Base-by-base conservation (phyloP, 371 early-diverging fungal species). In the Catenaria anguillulae region DNA sequence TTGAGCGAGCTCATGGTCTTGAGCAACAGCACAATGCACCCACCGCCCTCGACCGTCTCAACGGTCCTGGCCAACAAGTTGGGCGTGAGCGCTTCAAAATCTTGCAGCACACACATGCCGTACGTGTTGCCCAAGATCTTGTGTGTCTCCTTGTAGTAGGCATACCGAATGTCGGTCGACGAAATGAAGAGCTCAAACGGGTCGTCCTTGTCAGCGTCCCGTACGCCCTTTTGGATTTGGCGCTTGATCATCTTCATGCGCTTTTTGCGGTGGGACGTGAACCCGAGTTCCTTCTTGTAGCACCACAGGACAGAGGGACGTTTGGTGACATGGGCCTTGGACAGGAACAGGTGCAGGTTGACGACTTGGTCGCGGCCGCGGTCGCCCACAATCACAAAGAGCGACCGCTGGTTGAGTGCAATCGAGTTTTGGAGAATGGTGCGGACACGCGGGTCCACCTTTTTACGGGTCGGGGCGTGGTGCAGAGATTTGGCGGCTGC, bases 41-140 rank as follows among this genome's bases (percentile, higher is more conserved):
- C 99, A 56, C 99, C 99, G 46, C 99, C 99, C 74, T 94, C 92
- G 3, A 99, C 97, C 4, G 99, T 98, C 75, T 99, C 99, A 58
- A 99, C 86, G 1, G 98, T 93, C 56, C 93, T 83, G 33, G 98
- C 98, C 43, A 99, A 76, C 36, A 97, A 73, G 73, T 99, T 99
- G 60, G 99, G 99, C 24, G 98, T 98, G 63, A 98, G 77, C 17
- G 96, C 93, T 70, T 97, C 97, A 73, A 99, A 99, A 77, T 99
- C 99, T 72, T 98, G 97, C 42, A 99, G 76, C 50, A 99, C 86
- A 65, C 94, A 93, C 93, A 99, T 93, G 46, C 98, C 99, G 67
- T 85, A 98, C 29, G 99, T 99, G 70, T 93, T 90, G 73, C 99
- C 99, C 61, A 99, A 83, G 62, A 99, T 91, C 70, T 91, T 98